Base-by-base conservation (phyloP, 2,329 filamentous ascomycete species). In the Diaporthe destruens region DNA sequence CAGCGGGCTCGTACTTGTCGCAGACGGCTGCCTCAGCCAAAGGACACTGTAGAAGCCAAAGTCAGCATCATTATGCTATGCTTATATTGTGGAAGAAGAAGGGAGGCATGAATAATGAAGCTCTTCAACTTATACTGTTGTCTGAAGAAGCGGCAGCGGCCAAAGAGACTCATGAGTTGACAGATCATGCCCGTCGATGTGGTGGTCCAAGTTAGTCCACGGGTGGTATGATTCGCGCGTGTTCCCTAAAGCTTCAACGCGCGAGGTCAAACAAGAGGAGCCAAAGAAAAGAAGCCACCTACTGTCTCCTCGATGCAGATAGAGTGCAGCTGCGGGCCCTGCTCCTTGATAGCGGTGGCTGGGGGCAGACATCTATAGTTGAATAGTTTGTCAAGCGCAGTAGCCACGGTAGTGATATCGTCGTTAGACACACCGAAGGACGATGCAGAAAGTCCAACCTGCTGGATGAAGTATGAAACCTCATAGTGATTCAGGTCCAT, bases 381-480 rank as follows among this genome's bases (percentile, higher is more conserved):
- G 80, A 91, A 92, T 63, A 86, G 77, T 29, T 77, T 78, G 74
- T 80, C 84, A 56, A 92, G 85, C 1, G 85, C 83, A 42, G 75
- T 81, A 73, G 82, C 88, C 36, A 91, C 86, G 42, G 78, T 79
- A 25, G 77, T 78, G 61, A 90, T 81, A 77, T 91, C 90, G 3
- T 82, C 83, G 16, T 84, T 76, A n/a, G 86, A 82, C 54, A 91
- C 88, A 53, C 90, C 90, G 75, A 91, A 90, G 1, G 88, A 90
- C 49, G 84, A 81, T 8, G 87, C 89, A 6, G 89, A 83, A 16
- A 89, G 79, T 36, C 84, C 88, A 71, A 91, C 87, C 79, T 91
- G 88, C 55, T 83, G 75, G 78, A 90, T 87, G 82, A 91, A 91
- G 82, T 90, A 91, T 39, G 83, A 85, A 51, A 89, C 79, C 78